Evolutionary conservation across 331 rosid species (phyloP).

Genomic region (Erythrophleum ivorense): DNA sequence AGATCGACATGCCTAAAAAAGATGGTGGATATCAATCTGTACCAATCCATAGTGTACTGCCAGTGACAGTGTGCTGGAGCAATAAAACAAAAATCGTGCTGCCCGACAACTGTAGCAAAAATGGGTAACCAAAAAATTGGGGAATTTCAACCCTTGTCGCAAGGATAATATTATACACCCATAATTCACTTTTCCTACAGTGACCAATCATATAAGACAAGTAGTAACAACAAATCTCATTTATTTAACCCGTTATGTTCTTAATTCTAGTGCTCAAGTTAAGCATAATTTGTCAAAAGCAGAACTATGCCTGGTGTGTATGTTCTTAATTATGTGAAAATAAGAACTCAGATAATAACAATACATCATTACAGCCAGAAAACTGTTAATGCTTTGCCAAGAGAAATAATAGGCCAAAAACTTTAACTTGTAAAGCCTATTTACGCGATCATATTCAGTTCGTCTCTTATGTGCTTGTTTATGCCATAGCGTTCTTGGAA

Average conservation of each 20-base stretch:
- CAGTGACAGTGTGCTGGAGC: neutral
- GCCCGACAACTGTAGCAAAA: neutral
- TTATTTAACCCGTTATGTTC: neutral
- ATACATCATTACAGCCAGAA: constrained; percentile 27
- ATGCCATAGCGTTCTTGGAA: neutral
- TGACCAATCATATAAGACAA: constrained; percentile 7
- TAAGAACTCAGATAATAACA: constrained; percentile 2
- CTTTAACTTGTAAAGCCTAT: neutral
- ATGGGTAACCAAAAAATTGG: neutral
- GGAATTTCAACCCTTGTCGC: constrained; percentile 10
- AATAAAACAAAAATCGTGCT: constrained; percentile 1
- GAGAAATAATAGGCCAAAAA: constrained; percentile 17
- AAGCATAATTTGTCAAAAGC: constrained; percentile 2
- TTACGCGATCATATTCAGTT: constrained; percentile 29
- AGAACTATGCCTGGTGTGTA: constrained; percentile 10
- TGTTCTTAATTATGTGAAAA: constrained; percentile 1
- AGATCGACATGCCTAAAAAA: constrained; percentile 4
- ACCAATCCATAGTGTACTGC: neutral
- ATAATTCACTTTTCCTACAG: constrained; percentile 29
- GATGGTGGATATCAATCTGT: neutral
- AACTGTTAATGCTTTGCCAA: neutral
- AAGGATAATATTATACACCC: constrained; percentile 17
- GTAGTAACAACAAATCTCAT: constrained; percentile 7
- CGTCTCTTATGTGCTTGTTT: neutral
- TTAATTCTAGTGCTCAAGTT: neutral